Conservation (phyloP, 2,329 filamentous ascomycete genomes). For the Juglanconis sp. region DNA sequence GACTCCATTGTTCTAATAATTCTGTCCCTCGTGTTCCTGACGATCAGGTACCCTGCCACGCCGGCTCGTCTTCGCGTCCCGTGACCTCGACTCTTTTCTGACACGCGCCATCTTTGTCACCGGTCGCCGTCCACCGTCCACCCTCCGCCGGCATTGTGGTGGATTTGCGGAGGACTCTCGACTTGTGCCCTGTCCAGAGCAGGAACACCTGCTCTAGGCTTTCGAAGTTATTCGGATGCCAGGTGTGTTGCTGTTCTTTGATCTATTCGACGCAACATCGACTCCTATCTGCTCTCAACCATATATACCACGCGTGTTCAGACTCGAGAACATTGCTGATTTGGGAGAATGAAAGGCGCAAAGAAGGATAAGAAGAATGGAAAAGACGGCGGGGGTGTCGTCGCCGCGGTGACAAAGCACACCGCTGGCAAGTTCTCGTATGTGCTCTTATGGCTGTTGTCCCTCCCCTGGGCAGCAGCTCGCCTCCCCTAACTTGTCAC, state of each 20-base stretch:
- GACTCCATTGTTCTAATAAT: conserved; percentile 5
- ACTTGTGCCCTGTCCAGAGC: conserved; percentile 15
- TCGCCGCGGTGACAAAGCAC: conserved; percentile 52
- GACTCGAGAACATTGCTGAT: conserved; percentile 11
- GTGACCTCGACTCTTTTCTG: conserved; percentile 10
- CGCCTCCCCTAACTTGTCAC: conserved; percentile 20
- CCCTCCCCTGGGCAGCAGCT: conserved; percentile 17
- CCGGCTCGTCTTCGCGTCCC: conserved; percentile 6
- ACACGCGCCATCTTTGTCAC: conserved; percentile 17
- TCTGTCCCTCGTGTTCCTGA: conserved; percentile 7
- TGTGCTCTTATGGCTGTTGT: conserved; percentile 29
- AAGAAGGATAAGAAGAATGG: conserved; percentile 56
- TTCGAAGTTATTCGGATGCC: conserved; percentile 17
- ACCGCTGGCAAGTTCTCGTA: conserved; percentile 51
- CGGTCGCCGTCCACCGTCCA: conserved; percentile 9
- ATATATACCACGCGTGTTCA: conserved; percentile 2
- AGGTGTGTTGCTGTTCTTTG: conserved; percentile 15
- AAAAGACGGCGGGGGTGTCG: conserved; percentile 51
- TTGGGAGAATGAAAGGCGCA: conserved; percentile 31
- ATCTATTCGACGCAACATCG: conserved; percentile 17
- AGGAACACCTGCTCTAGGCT: conserved; percentile 18
- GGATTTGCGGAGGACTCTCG: conserved; percentile 12
- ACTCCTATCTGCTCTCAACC: neutral
- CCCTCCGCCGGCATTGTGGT: conserved; percentile 4
- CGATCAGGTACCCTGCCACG: conserved; percentile 6